phyloP scores from a whole-genome alignment of 2,329 filamentous ascomycete genomes.

The Diaporthe helianthi region DNA sequence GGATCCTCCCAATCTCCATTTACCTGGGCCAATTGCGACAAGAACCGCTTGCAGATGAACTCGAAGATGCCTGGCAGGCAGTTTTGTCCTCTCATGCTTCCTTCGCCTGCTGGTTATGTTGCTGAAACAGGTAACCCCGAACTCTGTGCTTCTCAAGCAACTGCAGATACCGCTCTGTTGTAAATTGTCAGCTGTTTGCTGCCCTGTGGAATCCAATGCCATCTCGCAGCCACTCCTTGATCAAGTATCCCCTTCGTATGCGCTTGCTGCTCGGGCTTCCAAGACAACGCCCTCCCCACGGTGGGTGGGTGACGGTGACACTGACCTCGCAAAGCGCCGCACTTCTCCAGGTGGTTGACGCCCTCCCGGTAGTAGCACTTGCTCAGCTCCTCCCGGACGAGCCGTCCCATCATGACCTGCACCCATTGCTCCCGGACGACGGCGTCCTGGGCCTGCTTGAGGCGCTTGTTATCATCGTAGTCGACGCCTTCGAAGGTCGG shows the following conservation, averaged over 20 bases:
- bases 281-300: background rate
- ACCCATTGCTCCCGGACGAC: constrained; percentile 90
- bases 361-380: constrained; percentile 87
- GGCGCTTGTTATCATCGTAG: constrained; percentile 80
- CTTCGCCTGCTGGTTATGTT: constrained; percentile 76
- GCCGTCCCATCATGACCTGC: constrained; percentile 84
- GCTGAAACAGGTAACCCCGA: constrained; percentile 79
- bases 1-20: background rate
- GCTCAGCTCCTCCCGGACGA: constrained; percentile 82
- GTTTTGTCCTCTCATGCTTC: constrained; percentile 11
- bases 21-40: background rate
- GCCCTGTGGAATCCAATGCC: background rate
- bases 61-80: background rate
- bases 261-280: background rate
- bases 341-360: constrained; percentile 89
- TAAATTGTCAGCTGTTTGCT: constrained; percentile 14
- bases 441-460: constrained; percentile 84
- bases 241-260: background rate
- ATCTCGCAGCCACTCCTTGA: background rate
- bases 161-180: constrained; percentile 77
- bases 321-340: constrained; percentile 81
- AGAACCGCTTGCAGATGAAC: background rate
- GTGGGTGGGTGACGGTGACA: constrained; percentile 36
- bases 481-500: constrained; percentile 87
- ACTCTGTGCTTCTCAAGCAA: constrained; percentile 78